These are phyloP conservation scores for Pulveroboletus sp. DNA, from an alignment of 768 basidiomycete species.

Conservation along the genomic window DNA sequence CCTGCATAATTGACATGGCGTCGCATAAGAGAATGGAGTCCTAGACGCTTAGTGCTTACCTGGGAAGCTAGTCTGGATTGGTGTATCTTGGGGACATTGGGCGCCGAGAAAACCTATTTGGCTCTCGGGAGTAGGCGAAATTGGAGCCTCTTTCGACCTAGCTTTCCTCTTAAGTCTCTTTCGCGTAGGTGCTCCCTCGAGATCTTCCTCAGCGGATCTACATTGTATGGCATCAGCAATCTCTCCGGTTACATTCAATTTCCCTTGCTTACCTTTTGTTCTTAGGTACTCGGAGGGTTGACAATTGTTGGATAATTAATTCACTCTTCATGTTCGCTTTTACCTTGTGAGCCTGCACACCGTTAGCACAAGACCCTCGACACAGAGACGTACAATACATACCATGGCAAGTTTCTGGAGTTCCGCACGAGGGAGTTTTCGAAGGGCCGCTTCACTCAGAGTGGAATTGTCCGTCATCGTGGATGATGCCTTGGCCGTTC, in stretches of 20 bases:
- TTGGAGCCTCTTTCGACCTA: background rate
- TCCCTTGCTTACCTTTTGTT: conserved; percentile 8
- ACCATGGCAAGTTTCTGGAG: conserved; percentile 28
- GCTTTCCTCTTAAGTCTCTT: conserved; percentile 11
- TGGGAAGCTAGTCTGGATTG: background rate
- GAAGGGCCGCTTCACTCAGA: conserved; percentile 17
- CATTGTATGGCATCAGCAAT: background rate
- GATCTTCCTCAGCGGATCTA: conserved; percentile 8
- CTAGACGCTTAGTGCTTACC: background rate
- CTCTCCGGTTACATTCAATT: background rate
- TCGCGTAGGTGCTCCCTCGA: conserved; percentile 9
- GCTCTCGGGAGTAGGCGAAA: background rate
- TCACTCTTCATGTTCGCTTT: conserved; percentile 27
- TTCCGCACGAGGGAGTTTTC: conserved; percentile 19
- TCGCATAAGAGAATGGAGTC: background rate
- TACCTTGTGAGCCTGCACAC: conserved; percentile 17
- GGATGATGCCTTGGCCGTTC: background rate
- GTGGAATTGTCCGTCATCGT: background rate
- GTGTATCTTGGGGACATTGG: background rate
- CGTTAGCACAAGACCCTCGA: background rate
- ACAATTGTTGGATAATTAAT: conserved; percentile 20
- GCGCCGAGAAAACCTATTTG: background rate
- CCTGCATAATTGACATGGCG: background rate
- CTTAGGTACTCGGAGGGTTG: conserved; percentile 9
- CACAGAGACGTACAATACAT: background rate